These are phyloP conservation scores for Chlamydomonas eustigma DNA, from an alignment of 139 green algal species.

Conservation along the genomic window DNA sequence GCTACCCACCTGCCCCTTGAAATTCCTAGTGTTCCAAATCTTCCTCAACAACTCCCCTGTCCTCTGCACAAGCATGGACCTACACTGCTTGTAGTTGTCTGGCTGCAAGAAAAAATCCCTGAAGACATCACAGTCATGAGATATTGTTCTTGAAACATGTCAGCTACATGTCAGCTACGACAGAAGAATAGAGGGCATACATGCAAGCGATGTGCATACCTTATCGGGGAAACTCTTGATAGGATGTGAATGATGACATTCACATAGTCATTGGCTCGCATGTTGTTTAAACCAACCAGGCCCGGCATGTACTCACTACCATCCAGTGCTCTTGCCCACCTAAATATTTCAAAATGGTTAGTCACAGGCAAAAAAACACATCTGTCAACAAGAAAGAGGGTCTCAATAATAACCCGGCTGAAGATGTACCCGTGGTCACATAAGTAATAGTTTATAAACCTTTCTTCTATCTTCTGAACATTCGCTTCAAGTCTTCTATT, in stretches of 20 bases:
- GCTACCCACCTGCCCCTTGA: conserved; percentile 85
- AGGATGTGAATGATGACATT: conserved; percentile 85
- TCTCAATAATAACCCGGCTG: no score
- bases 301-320: conserved; percentile 95
- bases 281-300: conserved; percentile 94
- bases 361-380: no score
- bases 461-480: no score
- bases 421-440: no score
- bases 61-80: conserved; percentile 61
- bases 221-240: conserved; percentile 56
- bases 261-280: conserved; percentile 89
- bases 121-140: conserved; percentile 6
- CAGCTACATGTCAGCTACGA: no score
- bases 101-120: conserved; percentile 90
- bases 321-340: conserved; percentile 88
- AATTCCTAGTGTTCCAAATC: conserved; percentile 92
- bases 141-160: background rate
- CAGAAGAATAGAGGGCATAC: background rate
- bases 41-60: conserved; percentile 93
- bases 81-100: conserved; percentile 57
- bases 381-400: no score
- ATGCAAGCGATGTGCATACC: conserved; percentile 34
- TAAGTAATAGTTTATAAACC: no score
- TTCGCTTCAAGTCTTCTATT: no score
- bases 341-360: no score